Evolutionary conservation across 768 basidiomycete genomes (phyloP).

Genomic region (Polyporus arcularius): DNA sequence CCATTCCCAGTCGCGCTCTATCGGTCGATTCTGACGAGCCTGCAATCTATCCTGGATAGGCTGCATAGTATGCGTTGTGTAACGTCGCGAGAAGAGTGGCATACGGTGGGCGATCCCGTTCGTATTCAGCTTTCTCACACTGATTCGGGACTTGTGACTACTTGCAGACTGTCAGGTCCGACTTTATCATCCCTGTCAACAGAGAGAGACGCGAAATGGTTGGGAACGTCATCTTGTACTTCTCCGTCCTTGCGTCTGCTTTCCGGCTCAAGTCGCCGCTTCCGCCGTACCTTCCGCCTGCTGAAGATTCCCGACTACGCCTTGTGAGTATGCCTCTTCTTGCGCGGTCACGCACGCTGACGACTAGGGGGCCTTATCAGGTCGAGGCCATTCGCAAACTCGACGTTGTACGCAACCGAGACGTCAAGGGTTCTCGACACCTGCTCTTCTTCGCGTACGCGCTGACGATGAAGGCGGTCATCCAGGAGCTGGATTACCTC

Average conservation of each 20-base stretch:
- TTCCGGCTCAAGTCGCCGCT: constrained; percentile 88
- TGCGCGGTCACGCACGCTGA: neutral
- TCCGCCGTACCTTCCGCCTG: constrained; percentile 96
- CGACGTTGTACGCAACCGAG: constrained; percentile 85
- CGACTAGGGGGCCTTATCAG: constrained; percentile 35
- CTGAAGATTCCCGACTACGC: constrained; percentile 77
- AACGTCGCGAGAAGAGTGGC: constrained; percentile 96
- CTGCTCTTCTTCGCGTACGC: constrained; percentile 94
- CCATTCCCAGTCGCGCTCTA: constrained; percentile 90
- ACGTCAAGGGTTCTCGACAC: constrained; percentile 80
- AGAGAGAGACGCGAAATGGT: constrained; percentile 90
- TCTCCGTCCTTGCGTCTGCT: constrained; percentile 76
- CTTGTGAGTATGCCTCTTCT: constrained; percentile 52
- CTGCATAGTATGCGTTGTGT: constrained; percentile 97
- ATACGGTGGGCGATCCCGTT: constrained; percentile 39
- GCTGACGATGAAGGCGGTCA: constrained; percentile 92
- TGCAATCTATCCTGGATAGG: constrained; percentile 85
- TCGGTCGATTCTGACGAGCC: constrained; percentile 74
- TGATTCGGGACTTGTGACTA: neutral
- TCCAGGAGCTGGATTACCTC: constrained; percentile 81
- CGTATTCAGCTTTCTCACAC: too few relatives aligned
- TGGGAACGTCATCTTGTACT: constrained; percentile 90
- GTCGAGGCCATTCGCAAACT: constrained; percentile 81
- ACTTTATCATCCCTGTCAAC: constrained; percentile 92
- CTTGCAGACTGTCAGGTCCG: constrained; percentile 70